A percentile compares a stretch with the other conserved stretches of the same genome.
phyloP scores from a whole-genome alignment of 768 basidiomycete species.

The Daedaleopsis nitida region DNA sequence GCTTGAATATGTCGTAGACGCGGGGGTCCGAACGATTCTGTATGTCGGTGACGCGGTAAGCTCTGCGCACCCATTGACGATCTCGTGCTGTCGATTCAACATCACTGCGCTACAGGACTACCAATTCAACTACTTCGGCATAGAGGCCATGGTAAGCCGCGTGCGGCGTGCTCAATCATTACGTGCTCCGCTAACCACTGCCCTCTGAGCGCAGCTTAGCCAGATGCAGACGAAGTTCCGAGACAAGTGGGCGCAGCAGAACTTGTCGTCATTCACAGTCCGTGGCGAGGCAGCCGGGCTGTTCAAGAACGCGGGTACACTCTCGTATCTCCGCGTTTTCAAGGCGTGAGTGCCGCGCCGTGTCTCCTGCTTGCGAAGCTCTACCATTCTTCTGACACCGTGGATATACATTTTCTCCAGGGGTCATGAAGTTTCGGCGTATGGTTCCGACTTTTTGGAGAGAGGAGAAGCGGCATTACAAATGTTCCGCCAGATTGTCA shows the following conservation, averaged over 20 bases:
- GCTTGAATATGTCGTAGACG: slow-evolving; percentile 57
- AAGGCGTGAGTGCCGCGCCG: slow-evolving; percentile 24
- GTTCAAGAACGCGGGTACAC: slow-evolving; percentile 59
- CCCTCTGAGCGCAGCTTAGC: slow-evolving; percentile 36
- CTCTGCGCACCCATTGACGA: background rate
- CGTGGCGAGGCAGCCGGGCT: slow-evolving; percentile 49
- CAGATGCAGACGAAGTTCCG: slow-evolving; percentile 49
- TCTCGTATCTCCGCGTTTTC: slow-evolving; percentile 54
- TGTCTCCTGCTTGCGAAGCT: background rate
- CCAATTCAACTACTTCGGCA: slow-evolving; percentile 54
- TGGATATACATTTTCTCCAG: background rate
- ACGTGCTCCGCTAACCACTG: background rate
- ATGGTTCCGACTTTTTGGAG: slow-evolving; percentile 22
- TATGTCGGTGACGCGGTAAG: slow-evolving; percentile 59
- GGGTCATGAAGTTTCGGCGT: slow-evolving; percentile 33
- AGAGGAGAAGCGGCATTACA: slow-evolving; percentile 28
- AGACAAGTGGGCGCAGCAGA: slow-evolving; percentile 41
- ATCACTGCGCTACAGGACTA: slow-evolving; percentile 36
- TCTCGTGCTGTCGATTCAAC: background rate
- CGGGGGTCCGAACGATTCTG: slow-evolving; percentile 52
- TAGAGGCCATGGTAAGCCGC: slow-evolving; percentile 53
- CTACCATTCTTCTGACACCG: too few species aligned
- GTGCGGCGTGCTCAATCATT: background rate
- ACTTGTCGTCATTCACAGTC: slow-evolving; percentile 51
- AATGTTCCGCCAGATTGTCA: slow-evolving; percentile 34